Evolutionary conservation across 2,329 filamentous ascomycete genomes (phyloP).

Genomic region (Trichophyton equinum): DNA sequence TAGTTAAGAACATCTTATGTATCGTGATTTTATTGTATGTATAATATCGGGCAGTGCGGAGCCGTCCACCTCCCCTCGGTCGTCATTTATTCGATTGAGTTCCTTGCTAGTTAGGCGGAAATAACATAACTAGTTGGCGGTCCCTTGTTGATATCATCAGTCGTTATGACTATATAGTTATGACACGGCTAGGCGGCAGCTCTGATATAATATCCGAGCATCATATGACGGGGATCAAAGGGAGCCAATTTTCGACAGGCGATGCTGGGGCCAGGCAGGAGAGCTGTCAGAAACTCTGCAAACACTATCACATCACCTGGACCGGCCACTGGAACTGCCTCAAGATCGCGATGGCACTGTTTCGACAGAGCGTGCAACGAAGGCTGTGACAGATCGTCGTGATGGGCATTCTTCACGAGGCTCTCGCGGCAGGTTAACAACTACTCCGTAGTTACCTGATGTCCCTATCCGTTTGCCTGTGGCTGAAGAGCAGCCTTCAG

Average conservation of each 20-base stretch:
- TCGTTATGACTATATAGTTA: neutral
- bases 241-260: neutral
- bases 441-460: too few species aligned
- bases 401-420: neutral
- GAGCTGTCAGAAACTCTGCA: neutral
- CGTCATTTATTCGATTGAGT: too few species aligned
- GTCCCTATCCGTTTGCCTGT: neutral
- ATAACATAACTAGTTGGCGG: neutral
- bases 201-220: constrained; percentile 1
- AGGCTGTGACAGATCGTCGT: neutral
- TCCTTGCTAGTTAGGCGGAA: neutral
- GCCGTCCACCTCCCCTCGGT: too few species aligned
- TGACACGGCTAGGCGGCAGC: neutral
- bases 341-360: neutral
- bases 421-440: neutral
- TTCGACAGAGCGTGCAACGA: neutral
- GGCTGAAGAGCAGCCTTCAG: neutral
- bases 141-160: neutral
- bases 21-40: too few species aligned
- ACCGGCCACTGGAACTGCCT: neutral
- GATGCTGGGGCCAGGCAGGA: neutral
- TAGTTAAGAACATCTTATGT: too few species aligned
- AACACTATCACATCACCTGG: neutral
- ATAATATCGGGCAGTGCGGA: neutral
- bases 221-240: neutral